A percentile compares a stretch with the other conserved stretches of the same genome.
Conservation (phyloP, 768 basidiomycete genomes). For the Boletus tomentosulus region DNA sequence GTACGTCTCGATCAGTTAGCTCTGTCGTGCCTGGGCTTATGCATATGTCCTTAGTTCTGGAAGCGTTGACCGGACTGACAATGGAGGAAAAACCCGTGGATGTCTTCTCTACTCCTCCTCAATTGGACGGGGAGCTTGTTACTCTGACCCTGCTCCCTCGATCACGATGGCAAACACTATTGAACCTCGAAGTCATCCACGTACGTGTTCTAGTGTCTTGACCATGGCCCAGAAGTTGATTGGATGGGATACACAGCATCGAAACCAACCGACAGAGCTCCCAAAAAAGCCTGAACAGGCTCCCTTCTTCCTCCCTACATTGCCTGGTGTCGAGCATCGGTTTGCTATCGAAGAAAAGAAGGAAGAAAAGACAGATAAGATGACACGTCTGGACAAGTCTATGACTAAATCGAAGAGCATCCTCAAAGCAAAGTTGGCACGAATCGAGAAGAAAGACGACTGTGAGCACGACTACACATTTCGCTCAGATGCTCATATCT, state of each 20-base stretch:
- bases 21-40: conserved; percentile 5
- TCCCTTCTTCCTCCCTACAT: conserved; percentile 94
- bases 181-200: conserved; percentile 93
- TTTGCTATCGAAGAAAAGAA: conserved; percentile 58
- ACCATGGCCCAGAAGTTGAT: background rate
- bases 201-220: conserved; percentile 37
- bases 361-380: conserved; percentile 35
- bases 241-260: conserved; percentile 49
- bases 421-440: conserved; percentile 62
- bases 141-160: conserved; percentile 91
- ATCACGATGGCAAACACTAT: conserved; percentile 92
- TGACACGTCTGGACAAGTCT: conserved; percentile 51
- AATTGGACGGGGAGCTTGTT: conserved; percentile 86
- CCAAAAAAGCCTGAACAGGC: conserved; percentile 94
- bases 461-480: conserved; percentile 50
- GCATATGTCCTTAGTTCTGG: conserved; percentile 46
- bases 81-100: conserved; percentile 60
- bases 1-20: conserved; percentile 36
- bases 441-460: conserved; percentile 51
- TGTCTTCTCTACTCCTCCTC: conserved; percentile 80
- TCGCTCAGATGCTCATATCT: conserved; percentile 5
- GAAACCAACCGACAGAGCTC: conserved; percentile 95
- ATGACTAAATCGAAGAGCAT: conserved; percentile 56
- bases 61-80: conserved; percentile 62
- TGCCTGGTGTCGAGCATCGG: conserved; percentile 81